Evolutionary conservation across 1,284 basidiomycete genomes (phyloP), one percentile per base, ranked within the genome.

Genomic region (Fomes fomentarius): DNA sequence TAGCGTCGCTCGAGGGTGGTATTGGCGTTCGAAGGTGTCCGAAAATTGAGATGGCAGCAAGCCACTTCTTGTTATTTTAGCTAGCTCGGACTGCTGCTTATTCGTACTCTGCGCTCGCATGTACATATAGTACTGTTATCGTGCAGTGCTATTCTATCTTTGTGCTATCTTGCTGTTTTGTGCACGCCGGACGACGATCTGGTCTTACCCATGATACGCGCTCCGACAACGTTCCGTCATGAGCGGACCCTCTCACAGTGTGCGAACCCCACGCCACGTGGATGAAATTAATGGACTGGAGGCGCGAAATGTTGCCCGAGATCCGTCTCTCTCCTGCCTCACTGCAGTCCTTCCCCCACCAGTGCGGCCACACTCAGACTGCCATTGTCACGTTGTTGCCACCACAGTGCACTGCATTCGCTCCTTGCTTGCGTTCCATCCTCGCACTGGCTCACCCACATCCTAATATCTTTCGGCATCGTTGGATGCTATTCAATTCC

Each of bases 401-500:
- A 28, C 41, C 31, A 41, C 17, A 21, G 22, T 41, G 22, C 11
- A 28, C 21, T 48, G 11, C 38, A 10, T 31, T 25, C 59, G 26
- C 48, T 52, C 55, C 1, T 50, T 55, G 31, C 26, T 14, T 24
- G n/a, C 22, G 26, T 46, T 24, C 31, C 41, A 8, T 44, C 21
- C 17, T 30, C 10, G 15, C 41, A 21, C 47, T 47, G 19, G 19
- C 28, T 19, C 19, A 11, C 15, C 35, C 33, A 3, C n/a, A n/a
- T n/a, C n/a, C n/a, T 34, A 31, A 34, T 34, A 19, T 9, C 30
- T 33, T 26, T 45, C 25, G 34, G 31, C 39, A 12, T 35, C 14
- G 38, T 45, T 56, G 56, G n/a, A 61, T 60, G 59, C 47, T 30
- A 42, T 55, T 48, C 47, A 50, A 17, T 47, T 35, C 24, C 34